These are phyloP conservation scores for Talaromyces proteolyticus DNA, from an alignment of 495 filamentous ascomycete species.

Conservation along the genomic window DNA sequence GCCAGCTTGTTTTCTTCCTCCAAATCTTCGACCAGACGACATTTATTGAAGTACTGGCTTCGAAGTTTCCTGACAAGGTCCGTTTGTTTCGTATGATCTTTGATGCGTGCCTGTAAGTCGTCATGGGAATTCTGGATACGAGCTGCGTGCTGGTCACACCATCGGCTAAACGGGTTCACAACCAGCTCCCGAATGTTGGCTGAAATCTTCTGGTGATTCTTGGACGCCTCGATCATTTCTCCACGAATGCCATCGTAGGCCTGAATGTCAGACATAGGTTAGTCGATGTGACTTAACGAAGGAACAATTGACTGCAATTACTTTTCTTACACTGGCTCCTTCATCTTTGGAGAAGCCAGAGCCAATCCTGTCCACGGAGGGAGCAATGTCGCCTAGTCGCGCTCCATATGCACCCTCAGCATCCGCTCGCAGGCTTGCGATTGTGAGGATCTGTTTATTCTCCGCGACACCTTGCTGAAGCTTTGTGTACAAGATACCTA, in stretches of 20 bases:
- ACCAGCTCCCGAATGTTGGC: conserved; percentile 95
- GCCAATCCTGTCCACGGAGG: conserved; percentile 70
- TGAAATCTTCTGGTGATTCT: conserved; percentile 89
- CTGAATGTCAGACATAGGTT: too few relatives aligned
- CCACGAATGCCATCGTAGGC: conserved; percentile 92
- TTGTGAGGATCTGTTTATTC: conserved; percentile 86
- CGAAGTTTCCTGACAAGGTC: conserved; percentile 87
- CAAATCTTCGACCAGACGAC: conserved; percentile 87
- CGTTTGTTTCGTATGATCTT: conserved; percentile 85
- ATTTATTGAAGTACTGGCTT: conserved; percentile 98
- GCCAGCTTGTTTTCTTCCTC: conserved; percentile 98
- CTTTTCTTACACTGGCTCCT: conserved; percentile 92
- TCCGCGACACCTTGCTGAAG: conserved; percentile 93
- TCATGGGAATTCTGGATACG: conserved; percentile 92
- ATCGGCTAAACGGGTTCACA: conserved; percentile 85
- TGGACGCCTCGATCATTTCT: conserved; percentile 89
- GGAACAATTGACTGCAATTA: conserved; percentile 30
- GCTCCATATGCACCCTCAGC: conserved; percentile 87
- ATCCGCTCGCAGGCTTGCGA: conserved; percentile 92
- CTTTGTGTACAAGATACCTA: conserved; percentile 94
- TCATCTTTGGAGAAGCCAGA: conserved; percentile 85
- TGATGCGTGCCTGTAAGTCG: conserved; percentile 82
- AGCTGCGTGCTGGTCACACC: conserved; percentile 89
- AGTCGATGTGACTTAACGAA: conserved; percentile 5
- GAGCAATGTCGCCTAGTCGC: conserved; percentile 74